Evolutionary conservation across 1,139 yeast species (phyloP), one percentile per base, ranked within the genome.

Genomic region (Yamadazyma trypodendri): DNA sequence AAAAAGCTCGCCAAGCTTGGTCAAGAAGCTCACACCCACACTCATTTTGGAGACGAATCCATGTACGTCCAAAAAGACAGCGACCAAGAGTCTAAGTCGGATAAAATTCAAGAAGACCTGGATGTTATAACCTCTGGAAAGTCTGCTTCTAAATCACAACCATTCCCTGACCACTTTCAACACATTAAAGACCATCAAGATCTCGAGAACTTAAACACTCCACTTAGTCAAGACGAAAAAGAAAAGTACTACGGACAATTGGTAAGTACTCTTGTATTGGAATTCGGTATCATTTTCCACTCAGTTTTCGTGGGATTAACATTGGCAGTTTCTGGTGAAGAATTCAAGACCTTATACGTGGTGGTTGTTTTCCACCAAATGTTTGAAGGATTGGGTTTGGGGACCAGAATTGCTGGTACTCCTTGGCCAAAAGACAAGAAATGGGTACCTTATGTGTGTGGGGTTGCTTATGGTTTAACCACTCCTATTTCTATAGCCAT

Each of bases 341-440:
- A 87, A 57, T 88, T 87, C 58, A 75, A 68, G 37, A 77, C 89
- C 2, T 68, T 89, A 36, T 89, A 85, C 61, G 75, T 84, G 50
- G 97, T 88, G 13, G 61, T 89, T 38, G 81, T 85, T 2, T 89
- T 89, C 76, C 97, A 89, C 63, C 97, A 89, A 64, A 75, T 84
- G 66, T 89, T 89, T 59, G 97, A 89, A 68, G 97, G 97, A 39
- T 71, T 89, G 39, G 97, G 96, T 51, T 72, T 89, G 51, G 97
- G 97, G 37, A 77, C 95, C 6, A 77, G 97, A 58, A 72, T 89
- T 40, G 88, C 96, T 1, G 72, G 77, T 17, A 79, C 86, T 4
- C 66, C 73, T 25, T 86, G 92, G 89, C 84, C 86, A 21, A 56
- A 61, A 20, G 44, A 58, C 7, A 60, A 61, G 53, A 51, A 58